A percentile compares a stretch with the other conserved stretches of the same genome.
Evolutionary conservation across 768 basidiomycete genomes (phyloP).

Genomic region (Leucosporidium scottii): DNA sequence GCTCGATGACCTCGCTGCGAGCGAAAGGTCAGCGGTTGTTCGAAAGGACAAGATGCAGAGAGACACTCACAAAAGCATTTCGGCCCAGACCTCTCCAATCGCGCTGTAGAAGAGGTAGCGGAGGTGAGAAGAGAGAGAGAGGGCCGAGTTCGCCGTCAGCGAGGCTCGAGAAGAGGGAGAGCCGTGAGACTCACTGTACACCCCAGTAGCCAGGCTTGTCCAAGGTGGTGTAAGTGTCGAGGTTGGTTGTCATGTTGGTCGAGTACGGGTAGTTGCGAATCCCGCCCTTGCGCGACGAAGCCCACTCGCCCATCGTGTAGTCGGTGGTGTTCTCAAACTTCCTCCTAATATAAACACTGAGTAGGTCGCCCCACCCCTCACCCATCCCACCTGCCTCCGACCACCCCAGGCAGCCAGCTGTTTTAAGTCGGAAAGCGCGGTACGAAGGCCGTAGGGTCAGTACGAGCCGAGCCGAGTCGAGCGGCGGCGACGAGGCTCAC

Average conservation of each 20-base stretch:
- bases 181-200: constrained; percentile 44
- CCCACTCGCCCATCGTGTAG: constrained; percentile 75
- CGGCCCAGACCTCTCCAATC: constrained; percentile 88
- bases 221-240: constrained; percentile 86
- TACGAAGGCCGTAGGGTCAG: neutral
- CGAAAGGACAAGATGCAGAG: constrained; percentile 26
- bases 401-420: constrained; percentile 59
- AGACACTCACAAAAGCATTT: constrained; percentile 43
- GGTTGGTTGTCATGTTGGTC: constrained; percentile 53
- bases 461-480: constrained; percentile 42
- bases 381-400: constrained; percentile 92
- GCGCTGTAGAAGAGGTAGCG: constrained; percentile 19
- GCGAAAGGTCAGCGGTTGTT: too few relatives aligned
- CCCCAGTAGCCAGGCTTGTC: constrained; percentile 86
- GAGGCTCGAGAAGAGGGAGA: too few relatives aligned
- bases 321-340: constrained; percentile 40
- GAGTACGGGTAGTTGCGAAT: constrained; percentile 79
- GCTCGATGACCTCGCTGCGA: too few relatives aligned
- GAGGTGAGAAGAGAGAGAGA: too few relatives aligned
- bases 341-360: constrained; percentile 53
- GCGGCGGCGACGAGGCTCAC: neutral
- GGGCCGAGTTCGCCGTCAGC: too few relatives aligned
- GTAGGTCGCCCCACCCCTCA: constrained; percentile 57
- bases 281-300: constrained; percentile 50
- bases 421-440: neutral